Base-by-base conservation (phyloP, 176 grass and related monocot species). In the Musa schizocarpa region DNA sequence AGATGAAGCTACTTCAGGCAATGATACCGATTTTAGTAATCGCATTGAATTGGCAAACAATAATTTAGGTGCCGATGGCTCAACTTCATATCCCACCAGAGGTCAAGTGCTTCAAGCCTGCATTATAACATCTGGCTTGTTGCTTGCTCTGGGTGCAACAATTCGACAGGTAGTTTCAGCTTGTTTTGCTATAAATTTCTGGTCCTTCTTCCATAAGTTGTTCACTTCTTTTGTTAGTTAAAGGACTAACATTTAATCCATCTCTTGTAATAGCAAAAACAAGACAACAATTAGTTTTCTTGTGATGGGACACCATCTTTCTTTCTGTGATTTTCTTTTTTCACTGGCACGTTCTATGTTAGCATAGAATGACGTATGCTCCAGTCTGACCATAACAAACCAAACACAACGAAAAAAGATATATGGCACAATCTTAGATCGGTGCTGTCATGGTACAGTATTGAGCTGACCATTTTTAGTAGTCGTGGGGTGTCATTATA, bases 81-180 rank as follows among this genome's bases (percentile, higher is more conserved):
- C 78, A 55, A 49, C 67, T 78, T 24, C 59, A 58, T 72, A 73
- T 78, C 69, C 87, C 19, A 84, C 76, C 14, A 87, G 92, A 90
- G 79, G 26, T 82, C 80, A 78, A 4, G 85, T 96, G 63, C 89
- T 96, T 85, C 89, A 84, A 53, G 85, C 92, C 48, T 96, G 89
- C 51, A 76, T 76, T 54, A 50, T 87, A 70, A 96, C 89, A 10
- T 96, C 89, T 54, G 73, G 72, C 54, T 82, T 88, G 71, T 73
- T 96, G 57, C 63, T 92, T 71, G 68, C 82, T 11, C 51, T 63
- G 63, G 87, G 87, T 58, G 56, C 84, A 52, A 58, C 87, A n/a
- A 82, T 92, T 87, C 83, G 82, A 58, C 78, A 89, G 92, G 92
- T 92, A 79, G 63, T 50, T 71, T 54, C 25, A 65, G 52, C 0